These are phyloP conservation scores for Wickerhamomyces sp. DNA, from an alignment of 1,139 yeast genomes.

Conservation along the genomic window DNA sequence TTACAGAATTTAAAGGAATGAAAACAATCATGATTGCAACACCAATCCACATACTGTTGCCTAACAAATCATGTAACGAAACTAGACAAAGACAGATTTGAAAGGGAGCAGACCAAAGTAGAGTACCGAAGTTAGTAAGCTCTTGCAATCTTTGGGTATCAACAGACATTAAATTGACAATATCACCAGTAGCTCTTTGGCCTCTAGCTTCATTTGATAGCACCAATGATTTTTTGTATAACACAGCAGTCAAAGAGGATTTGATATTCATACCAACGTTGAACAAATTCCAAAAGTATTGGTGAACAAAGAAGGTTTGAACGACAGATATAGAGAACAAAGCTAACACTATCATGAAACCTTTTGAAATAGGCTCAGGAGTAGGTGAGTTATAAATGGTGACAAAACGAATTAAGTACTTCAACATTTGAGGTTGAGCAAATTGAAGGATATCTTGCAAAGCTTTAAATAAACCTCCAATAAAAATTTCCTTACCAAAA, in stretches of 20 bases:
- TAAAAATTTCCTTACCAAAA: constrained; percentile 63
- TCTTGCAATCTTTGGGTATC: constrained; percentile 95
- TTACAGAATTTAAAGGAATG: constrained; percentile 77
- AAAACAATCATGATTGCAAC: constrained; percentile 76
- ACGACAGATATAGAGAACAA: constrained; percentile 82
- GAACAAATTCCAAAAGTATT: constrained; percentile 85
- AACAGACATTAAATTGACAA: constrained; percentile 94
- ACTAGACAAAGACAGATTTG: constrained; percentile 78
- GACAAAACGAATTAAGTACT: constrained; percentile 74
- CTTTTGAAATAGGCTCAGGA: constrained; percentile 63
- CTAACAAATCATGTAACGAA: constrained; percentile 72
- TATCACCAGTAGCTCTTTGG: constrained; percentile 87
- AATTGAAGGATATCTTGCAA: constrained; percentile 80
- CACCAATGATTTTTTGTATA: constrained; percentile 75
- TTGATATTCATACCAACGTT: constrained; percentile 89
- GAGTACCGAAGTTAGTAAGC: constrained; percentile 77
- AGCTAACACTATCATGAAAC: constrained; percentile 73
- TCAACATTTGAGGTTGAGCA: constrained; percentile 82
- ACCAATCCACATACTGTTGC: constrained; percentile 97
- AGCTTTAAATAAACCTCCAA: constrained; percentile 77
- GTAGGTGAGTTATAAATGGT: constrained; percentile 55
- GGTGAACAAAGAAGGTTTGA: constrained; percentile 87
- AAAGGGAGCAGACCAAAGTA: constrained; percentile 96
- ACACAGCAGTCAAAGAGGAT: constrained; percentile 71
- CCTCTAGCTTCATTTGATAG: constrained; percentile 83